Conservation (phyloP, 2,329 filamentous ascomycete species). For the Sporothrix mexicana region DNA sequence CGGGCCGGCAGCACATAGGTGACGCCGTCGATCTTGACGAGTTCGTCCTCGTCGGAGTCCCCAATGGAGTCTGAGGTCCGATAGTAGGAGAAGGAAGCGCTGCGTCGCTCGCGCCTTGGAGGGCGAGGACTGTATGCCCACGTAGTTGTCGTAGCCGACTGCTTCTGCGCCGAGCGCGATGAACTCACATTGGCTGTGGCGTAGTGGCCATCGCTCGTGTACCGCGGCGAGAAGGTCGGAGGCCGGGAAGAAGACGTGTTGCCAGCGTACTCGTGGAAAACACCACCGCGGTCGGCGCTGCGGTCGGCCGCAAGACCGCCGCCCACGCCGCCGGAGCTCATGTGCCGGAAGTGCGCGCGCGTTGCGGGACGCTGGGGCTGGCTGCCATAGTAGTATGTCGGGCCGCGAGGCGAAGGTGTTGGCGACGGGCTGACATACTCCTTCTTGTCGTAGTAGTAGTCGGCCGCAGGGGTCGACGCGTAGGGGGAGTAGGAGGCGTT, state of each 20-base stretch:
- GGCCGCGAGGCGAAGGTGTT: constrained; percentile 62
- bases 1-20: constrained; percentile 60
- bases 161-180: constrained; percentile 54
- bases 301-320: constrained; percentile 41
- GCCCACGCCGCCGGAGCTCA: constrained; percentile 47
- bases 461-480: constrained; percentile 54
- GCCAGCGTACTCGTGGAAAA: constrained; percentile 47
- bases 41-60: constrained; percentile 70
- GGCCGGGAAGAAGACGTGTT: constrained; percentile 50
- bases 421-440: constrained; percentile 61
- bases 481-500: constrained; percentile 51
- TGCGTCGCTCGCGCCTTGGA: constrained; percentile 60
- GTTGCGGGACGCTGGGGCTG: constrained; percentile 57
- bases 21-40: constrained; percentile 59
- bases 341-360: constrained; percentile 56
- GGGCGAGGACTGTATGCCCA: constrained; percentile 50
- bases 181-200: constrained; percentile 70
- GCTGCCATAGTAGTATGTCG: constrained; percentile 51
- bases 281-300: constrained; percentile 44
- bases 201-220: constrained; percentile 67
- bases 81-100: constrained; percentile 61
- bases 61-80: constrained; percentile 64
- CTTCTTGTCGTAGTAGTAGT: constrained; percentile 59
- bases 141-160: constrained; percentile 50
- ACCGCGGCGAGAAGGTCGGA: constrained; percentile 63